Conservation (phyloP, 805 yeast species). For the Saccharomycopsis fodiens region DNA sequence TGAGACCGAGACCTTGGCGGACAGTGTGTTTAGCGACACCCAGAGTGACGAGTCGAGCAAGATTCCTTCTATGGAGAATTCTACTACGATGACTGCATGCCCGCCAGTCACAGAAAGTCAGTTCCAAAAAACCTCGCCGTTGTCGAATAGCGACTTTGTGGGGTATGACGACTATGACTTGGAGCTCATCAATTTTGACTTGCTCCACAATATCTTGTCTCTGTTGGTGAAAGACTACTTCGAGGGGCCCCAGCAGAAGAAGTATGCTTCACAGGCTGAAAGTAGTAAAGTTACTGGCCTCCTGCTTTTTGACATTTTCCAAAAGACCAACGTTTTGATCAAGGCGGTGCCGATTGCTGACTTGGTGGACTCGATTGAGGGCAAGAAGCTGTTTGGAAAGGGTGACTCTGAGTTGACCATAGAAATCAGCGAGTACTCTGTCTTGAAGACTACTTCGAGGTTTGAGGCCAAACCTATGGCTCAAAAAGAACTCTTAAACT, state of each 20-base stretch:
- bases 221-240: conserved; percentile 6
- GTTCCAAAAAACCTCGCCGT: conserved; percentile 6
- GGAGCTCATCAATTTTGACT: conserved; percentile 16
- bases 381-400: conserved; percentile 1
- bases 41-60: conserved; percentile 3
- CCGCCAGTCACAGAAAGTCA: conserved; percentile 12
- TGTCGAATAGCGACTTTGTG: conserved; percentile 13
- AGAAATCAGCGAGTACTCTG: conserved; percentile 9
- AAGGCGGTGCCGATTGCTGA: conserved; percentile 11
- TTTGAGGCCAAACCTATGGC: not conserved
- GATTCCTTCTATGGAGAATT: not conserved
- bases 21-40: conserved; percentile 8
- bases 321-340: conserved; percentile 7
- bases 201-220: conserved; percentile 14
- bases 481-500: not conserved
- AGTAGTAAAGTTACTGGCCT: not conserved
- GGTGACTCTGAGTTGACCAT: not conserved
- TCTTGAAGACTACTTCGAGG: conserved; percentile 9
- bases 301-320: conserved; percentile 8
- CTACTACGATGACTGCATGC: not conserved
- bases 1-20: conserved; percentile 16
- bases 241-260: no score
- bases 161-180: conserved; percentile 16
- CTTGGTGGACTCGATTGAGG: conserved; percentile 23
- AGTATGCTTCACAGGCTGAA: not conserved